Evolutionary conservation across 2,329 filamentous ascomycete species (phyloP).

Genomic region (Ceratocystis harringtonii): DNA sequence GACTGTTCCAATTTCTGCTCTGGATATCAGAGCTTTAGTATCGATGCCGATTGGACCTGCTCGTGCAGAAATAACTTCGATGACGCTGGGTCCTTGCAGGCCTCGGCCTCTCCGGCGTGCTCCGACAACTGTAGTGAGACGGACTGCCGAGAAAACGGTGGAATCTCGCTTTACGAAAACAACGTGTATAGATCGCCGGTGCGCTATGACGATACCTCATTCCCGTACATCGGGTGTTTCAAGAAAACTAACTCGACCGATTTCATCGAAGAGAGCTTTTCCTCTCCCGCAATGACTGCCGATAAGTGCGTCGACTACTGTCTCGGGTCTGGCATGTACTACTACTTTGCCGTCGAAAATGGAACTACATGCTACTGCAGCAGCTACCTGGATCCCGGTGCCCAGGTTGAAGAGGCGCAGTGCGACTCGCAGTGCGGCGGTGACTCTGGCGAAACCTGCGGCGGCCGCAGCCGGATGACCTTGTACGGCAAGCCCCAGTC

Average conservation of each 20-base stretch:
- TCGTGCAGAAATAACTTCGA: neutral
- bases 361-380: constrained; percentile 11
- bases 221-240: constrained; percentile 12
- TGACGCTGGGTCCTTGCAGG: neutral
- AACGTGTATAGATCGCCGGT: neutral
- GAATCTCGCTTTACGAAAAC: neutral
- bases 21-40: neutral
- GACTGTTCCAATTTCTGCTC: neutral
- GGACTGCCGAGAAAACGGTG: neutral
- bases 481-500: constrained; percentile 11
- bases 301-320: constrained; percentile 6
- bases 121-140: neutral
- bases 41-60: neutral
- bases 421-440: constrained; percentile 8
- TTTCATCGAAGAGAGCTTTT: neutral
- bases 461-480: neutral
- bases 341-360: constrained; percentile 4
- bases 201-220: neutral
- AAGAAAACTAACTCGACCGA: neutral
- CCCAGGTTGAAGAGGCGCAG: neutral
- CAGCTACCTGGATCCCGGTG: neutral
- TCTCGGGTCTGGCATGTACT: constrained; percentile 10
- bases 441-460: constrained; percentile 7
- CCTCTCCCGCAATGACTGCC: constrained; percentile 8
- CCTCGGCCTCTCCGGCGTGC: neutral